phyloP scores from a whole-genome alignment of 2,329 filamentous ascomycete species.

The Paracoccidioides lutzii region DNA sequence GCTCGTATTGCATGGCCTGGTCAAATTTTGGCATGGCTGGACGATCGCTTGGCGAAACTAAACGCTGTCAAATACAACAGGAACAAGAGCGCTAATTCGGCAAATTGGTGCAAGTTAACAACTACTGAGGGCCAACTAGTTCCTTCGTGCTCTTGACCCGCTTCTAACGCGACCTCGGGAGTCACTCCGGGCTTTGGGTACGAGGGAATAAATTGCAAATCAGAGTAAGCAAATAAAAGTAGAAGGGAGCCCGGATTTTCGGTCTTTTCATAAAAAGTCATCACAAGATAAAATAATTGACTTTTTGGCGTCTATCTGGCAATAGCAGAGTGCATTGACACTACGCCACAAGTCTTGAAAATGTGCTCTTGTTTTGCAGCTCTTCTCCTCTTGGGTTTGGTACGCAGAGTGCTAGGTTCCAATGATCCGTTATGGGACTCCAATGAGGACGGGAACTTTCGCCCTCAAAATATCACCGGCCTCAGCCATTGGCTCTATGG shows the following conservation, averaged over 20 bases:
- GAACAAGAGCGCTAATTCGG: neutral
- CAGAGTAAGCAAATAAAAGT: neutral
- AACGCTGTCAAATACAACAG: neutral
- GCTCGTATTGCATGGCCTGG: neutral
- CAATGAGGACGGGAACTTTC: neutral
- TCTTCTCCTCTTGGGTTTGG: neutral
- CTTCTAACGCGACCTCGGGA: neutral
- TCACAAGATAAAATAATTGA: neutral
- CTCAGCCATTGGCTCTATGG: slow-evolving; percentile 1
- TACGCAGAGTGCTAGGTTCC: neutral
- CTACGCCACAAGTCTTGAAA: neutral
- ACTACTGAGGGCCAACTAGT: neutral
- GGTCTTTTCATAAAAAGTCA: neutral
- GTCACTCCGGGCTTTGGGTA: neutral
- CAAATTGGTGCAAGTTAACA: neutral
- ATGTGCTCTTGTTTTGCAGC: neutral
- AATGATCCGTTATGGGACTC: neutral
- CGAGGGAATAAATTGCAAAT: no score
- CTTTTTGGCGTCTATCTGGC: neutral
- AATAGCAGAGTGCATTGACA: neutral
- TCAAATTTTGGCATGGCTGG: neutral
- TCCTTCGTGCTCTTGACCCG: neutral
- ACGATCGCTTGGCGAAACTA: neutral
- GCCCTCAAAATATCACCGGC: neutral
- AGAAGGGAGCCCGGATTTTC: neutral